Evolutionary conservation across 495 filamentous ascomycete genomes (phyloP), one percentile per base, ranked within the genome.

Genomic region (Penicillium waksmanii): DNA sequence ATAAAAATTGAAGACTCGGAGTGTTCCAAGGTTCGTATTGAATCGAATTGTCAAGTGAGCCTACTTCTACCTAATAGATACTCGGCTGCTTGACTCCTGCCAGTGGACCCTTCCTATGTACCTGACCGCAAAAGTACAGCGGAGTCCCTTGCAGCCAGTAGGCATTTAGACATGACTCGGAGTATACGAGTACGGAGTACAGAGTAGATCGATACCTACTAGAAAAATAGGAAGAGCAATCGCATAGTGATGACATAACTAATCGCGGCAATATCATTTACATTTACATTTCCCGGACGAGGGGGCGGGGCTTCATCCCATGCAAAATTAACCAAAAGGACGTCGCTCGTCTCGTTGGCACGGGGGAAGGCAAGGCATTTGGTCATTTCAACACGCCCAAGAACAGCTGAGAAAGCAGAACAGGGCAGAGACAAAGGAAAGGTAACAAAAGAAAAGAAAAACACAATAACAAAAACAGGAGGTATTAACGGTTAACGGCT

Each of bases 231-330:
- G n/a, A 48, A 48, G 5, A 25, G 19, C 23, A 23, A 48, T 56
- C 33, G 53, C 44, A 61, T 55, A 61, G 51, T 63, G 59, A 55
- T 64, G 67, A 71, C 66, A 68, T 71, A 74, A 31, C 61, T 73
- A 76, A 74, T 70, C 67, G 69, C 66, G 64, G 66, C 66, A 75
- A 68, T 74, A 77, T 79, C 77, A 78, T 78, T 74, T 79, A 78
- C 77, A 79, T 77, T 72, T 64, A 78, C 77, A 79, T 77, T 72
- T 63, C 49, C 49, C 49, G 21, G 47, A 33, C 42, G 21, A 48
- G 46, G 21, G 46, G 46, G 46, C 46, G 21, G 46, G 42, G 21
- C 46, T 48, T 48, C 46, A 48, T 48, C 46, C 46, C 46, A 48
- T 48, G 46, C 46, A 48, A 27, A 48, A 48, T 12, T 31, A 27